A percentile compares a stretch with the other conserved stretches of the same genome.
Evolutionary conservation across 139 green algal genomes (phyloP).

Genomic region (Tetraselmis chui): DNA sequence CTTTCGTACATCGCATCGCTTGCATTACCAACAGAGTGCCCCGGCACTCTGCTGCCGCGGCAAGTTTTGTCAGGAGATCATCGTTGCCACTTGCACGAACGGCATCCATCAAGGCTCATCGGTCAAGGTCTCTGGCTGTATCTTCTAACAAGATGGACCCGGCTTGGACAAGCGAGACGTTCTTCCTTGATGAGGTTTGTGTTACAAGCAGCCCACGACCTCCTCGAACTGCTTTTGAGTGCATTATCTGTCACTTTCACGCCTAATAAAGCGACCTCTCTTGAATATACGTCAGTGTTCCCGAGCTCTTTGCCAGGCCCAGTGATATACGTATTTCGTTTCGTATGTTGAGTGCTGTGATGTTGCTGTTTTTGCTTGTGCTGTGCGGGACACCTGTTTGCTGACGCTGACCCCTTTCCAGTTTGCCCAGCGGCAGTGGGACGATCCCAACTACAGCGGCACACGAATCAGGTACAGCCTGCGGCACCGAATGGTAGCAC

Average conservation of each 20-base stretch:
- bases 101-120: too few relatives aligned
- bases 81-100: too few relatives aligned
- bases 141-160: too few relatives aligned
- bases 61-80: too few relatives aligned
- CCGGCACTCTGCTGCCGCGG: too few relatives aligned
- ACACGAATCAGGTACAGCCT: slow-evolving; percentile 23
- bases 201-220: neutral
- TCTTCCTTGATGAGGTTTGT: slow-evolving; percentile 67
- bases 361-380: neutral
- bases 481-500: too few relatives aligned
- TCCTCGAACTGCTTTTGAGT: neutral
- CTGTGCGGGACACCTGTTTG: slow-evolving; percentile 31
- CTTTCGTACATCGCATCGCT: too few relatives aligned
- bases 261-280: neutral
- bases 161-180: slow-evolving; percentile 20
- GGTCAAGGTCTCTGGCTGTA: too few relatives aligned
- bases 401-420: neutral
- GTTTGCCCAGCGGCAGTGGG: slow-evolving; percentile 79
- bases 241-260: neutral
- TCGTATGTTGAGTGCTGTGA: neutral
- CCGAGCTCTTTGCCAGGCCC: too few relatives aligned
- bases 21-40: too few relatives aligned
- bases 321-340: neutral
- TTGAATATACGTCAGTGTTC: neutral
- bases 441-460: slow-evolving; percentile 63